A percentile compares a stretch with the other conserved stretches of the same genome.
These are phyloP conservation scores for Bondarzewia mesenterica DNA, from an alignment of 1,284 basidiomycete genomes.

Conservation along the genomic window DNA sequence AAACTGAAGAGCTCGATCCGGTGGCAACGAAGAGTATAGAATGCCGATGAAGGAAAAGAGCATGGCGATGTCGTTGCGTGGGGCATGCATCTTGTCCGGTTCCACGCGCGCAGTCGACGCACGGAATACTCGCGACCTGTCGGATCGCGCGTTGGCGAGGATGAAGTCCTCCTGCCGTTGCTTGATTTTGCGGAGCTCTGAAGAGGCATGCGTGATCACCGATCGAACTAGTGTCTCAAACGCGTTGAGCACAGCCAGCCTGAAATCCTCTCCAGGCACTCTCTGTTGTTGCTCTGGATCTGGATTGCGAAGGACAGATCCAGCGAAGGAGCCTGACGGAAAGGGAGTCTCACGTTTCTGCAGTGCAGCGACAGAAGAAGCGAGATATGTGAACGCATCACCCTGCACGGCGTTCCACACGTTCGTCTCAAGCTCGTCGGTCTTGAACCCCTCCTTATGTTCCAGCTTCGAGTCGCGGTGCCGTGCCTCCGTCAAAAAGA, in stretches of 20 bases:
- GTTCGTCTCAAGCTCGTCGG: slow-evolving; percentile 73
- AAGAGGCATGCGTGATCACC: slow-evolving; percentile 73
- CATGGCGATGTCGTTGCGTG: slow-evolving; percentile 78
- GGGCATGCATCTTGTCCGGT: slow-evolving; percentile 22
- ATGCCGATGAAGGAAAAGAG: slow-evolving; percentile 79
- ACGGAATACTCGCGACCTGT: slow-evolving; percentile 42
- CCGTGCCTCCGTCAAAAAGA: slow-evolving; percentile 73
- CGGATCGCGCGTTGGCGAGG: slow-evolving; percentile 53
- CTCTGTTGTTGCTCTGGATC: slow-evolving; percentile 42
- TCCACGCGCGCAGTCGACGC: slow-evolving; percentile 29
- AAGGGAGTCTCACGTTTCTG: slow-evolving; percentile 35
- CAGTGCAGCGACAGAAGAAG: slow-evolving; percentile 44
- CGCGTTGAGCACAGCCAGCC: slow-evolving; percentile 50
- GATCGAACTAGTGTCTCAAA: slow-evolving; percentile 70
- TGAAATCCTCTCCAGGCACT: slow-evolving; percentile 57
- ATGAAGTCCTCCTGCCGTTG: slow-evolving; percentile 85
- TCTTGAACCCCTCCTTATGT: slow-evolving; percentile 58
- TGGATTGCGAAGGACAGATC: slow-evolving; percentile 21
- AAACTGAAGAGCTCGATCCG: slow-evolving; percentile 74
- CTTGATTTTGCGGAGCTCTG: slow-evolving; percentile 86
- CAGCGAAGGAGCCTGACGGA: slow-evolving; percentile 38
- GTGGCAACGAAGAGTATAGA: slow-evolving; percentile 67
- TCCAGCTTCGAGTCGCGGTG: slow-evolving; percentile 63
- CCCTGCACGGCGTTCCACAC: slow-evolving; percentile 78
- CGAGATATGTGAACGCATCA: slow-evolving; percentile 77